phyloP scores from a whole-genome alignment of 306 rosid genomes.

The Canavalia gladiata region DNA sequence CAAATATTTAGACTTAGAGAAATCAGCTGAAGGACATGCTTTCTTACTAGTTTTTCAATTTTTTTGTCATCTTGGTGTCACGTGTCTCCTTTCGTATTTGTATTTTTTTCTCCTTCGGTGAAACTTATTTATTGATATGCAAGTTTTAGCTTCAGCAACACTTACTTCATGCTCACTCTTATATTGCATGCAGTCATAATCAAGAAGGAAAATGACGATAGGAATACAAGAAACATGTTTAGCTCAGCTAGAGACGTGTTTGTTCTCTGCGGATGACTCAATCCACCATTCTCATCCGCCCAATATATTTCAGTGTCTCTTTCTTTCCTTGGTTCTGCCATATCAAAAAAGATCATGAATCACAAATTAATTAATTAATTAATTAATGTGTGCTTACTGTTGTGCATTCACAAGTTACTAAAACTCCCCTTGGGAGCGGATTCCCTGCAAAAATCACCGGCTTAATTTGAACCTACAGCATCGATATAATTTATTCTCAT shows the following conservation, averaged over 20 bases:
- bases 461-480: neutral
- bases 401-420: neutral
- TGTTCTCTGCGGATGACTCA: neutral
- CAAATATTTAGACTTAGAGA: neutral
- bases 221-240: constrained; percentile 50
- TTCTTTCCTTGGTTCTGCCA: constrained; percentile 34
- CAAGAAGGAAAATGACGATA: constrained; percentile 34
- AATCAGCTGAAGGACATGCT: neutral
- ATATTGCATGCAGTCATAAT: constrained; percentile 14
- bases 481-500: neutral
- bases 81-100: neutral
- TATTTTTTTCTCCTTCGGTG: too few relatives aligned
- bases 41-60: neutral
- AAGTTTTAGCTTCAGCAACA: constrained; percentile 24
- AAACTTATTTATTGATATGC: neutral
- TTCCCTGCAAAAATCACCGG: neutral
- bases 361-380: neutral
- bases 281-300: constrained; percentile 10
- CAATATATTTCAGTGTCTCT: constrained; percentile 7
- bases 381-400: neutral
- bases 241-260: constrained; percentile 35
- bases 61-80: neutral
- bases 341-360: neutral
- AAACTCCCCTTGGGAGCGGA: neutral
- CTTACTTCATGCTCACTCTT: neutral